phyloP scores from a whole-genome alignment of 225 moss, liverwort and hornwort genomes.

The Straminergon stramineum region DNA sequence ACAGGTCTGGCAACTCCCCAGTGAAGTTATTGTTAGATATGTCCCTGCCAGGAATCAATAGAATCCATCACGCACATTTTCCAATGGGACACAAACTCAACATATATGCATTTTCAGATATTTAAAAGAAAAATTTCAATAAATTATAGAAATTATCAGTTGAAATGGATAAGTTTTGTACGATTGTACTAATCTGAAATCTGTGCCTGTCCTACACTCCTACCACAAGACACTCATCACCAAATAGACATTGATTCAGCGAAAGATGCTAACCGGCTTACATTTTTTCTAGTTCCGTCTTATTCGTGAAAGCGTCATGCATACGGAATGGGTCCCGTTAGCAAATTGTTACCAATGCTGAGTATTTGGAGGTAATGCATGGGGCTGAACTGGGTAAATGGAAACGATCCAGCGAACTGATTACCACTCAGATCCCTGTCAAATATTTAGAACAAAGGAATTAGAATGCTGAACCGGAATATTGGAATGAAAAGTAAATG shows the following conservation, averaged over 20 bases:
- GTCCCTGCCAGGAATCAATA: background rate
- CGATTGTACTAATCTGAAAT: background rate
- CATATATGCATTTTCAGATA: no score
- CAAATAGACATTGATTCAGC: background rate
- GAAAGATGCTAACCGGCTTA: background rate
- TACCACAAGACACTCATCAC: background rate
- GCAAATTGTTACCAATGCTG: background rate
- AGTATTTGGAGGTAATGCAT: conserved; percentile 1
- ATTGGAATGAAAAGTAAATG: background rate
- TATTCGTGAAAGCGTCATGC: background rate
- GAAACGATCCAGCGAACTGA: background rate
- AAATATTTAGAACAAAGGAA: background rate
- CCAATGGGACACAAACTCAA: no score
- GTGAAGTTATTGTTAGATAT: background rate
- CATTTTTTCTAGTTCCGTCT: background rate
- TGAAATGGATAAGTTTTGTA: background rate
- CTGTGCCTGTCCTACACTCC: background rate
- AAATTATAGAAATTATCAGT: no score
- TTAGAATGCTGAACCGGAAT: background rate
- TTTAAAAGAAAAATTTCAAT: background rate
- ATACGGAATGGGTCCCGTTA: background rate
- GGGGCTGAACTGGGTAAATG: background rate
- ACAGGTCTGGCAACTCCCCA: background rate
- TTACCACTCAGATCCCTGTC: conserved; percentile 20
- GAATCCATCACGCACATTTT: background rate